These are phyloP conservation scores for Microdochium bolleyi DNA, from an alignment of 2,329 filamentous ascomycete species.

Conservation along the genomic window DNA sequence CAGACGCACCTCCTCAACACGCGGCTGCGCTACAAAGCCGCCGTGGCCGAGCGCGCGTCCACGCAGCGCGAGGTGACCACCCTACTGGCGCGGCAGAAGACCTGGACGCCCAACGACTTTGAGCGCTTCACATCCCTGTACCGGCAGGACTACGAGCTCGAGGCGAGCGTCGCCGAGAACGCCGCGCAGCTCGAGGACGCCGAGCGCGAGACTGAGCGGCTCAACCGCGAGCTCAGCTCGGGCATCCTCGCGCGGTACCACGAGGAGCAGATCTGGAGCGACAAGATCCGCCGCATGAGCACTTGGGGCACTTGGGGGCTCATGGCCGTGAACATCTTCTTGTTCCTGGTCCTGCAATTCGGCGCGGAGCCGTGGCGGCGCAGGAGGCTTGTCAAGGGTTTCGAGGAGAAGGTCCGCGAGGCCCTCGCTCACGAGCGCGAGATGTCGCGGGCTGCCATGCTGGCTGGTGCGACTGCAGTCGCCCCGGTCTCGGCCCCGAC, in stretches of 20 bases:
- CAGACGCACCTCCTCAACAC: constrained; percentile 61
- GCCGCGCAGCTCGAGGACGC: constrained; percentile 65
- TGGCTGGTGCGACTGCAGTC: constrained; percentile 25
- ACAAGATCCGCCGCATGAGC: constrained; percentile 90
- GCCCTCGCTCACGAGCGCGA: constrained; percentile 60
- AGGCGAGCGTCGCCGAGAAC: constrained; percentile 69
- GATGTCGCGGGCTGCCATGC: constrained; percentile 34
- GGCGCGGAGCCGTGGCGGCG: constrained; percentile 91
- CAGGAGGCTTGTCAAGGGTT: constrained; percentile 69
- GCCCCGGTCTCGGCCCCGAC: no score
- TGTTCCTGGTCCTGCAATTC: constrained; percentile 81
- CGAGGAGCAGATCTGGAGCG: constrained; percentile 98
- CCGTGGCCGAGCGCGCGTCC: constrained; percentile 72
- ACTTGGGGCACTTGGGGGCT: constrained; percentile 98
- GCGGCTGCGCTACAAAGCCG: constrained; percentile 72
- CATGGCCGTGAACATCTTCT: constrained; percentile 91
- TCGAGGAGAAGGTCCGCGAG: constrained; percentile 68
- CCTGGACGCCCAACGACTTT: constrained; percentile 78
- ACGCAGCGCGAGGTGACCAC: constrained; percentile 95
- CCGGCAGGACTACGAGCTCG: constrained; percentile 85
- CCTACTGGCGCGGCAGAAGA: constrained; percentile 86
- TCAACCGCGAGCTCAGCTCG: constrained; percentile 66
- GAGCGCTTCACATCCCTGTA: constrained; percentile 94
- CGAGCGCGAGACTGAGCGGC: constrained; percentile 73
- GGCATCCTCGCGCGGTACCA: constrained; percentile 89